Base-by-base conservation (phyloP, 257 asterid species). In the Lithospermum erythrorhizon region DNA sequence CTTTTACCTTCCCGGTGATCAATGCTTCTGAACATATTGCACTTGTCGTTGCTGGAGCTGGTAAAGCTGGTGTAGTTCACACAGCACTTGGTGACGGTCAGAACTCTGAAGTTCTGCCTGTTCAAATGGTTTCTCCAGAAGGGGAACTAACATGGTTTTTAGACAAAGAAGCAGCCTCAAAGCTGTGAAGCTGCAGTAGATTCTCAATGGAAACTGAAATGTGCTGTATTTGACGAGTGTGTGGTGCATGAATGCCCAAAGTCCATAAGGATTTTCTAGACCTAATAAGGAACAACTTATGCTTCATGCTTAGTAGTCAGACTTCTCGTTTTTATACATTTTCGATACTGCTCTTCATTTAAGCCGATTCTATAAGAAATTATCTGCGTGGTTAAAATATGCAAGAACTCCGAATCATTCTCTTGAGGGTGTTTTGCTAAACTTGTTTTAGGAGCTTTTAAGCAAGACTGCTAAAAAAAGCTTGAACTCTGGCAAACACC, bases 151-250 rank as follows among this genome's bases (percentile, higher is more conserved):
- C 72, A 0, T 91, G 98, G 98, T 83, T 86, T 73, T 76, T 91
- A 69, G 98, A 88, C 73, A 91, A 79, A 72, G 96, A 27, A 32
- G 95, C 98, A 3, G 95, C 96, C 69, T 88, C 95, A 5, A 91
- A 86, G 71, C 80, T 91, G 64, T 82, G 84, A 66, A 63, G 55
- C 51, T 59, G 6, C 59, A 9, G 45, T 35, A 35, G 45, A 35
- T 35, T 9, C 45, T 41, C 49, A 41, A 41, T 41, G 4, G 49
- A 41, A 41, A 41, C 18, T 41, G 49, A 52, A 9, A 5, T 52
- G 22, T 17, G 21, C 10, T 52, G 21, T 17, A 17, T 52, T 14
- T 52, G 22, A 15, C 21, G 11, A 20, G 24, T 53, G 21, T 52
- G 5, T 10, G 23, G 57, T 53, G 21, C 60, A 21, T 56, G 35